Evolutionary conservation across 495 filamentous ascomycete genomes (phyloP).

Genomic region (Penicillium simplicissimum): DNA sequence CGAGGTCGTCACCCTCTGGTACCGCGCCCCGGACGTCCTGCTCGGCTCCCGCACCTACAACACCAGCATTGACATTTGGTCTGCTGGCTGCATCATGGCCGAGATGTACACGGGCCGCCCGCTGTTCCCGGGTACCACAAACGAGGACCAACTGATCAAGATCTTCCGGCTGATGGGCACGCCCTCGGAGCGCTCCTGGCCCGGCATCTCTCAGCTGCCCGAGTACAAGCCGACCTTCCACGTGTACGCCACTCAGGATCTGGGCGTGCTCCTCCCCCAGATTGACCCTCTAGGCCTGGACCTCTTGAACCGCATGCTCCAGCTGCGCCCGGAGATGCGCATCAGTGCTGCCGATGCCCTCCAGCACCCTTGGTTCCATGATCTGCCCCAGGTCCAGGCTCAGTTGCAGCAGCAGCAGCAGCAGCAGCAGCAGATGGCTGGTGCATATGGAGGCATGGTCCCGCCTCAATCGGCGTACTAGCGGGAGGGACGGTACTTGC

Average conservation of each 20-base stretch:
- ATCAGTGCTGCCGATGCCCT: conserved; percentile 83
- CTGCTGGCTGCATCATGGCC: conserved; percentile 96
- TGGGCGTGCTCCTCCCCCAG: conserved; percentile 81
- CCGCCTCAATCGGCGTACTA: conserved; percentile 42
- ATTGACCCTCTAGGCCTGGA: conserved; percentile 86
- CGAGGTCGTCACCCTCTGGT: conserved; percentile 96
- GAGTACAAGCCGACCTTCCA: conserved; percentile 95
- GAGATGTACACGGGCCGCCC: conserved; percentile 96
- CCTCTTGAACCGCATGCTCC: conserved; percentile 84
- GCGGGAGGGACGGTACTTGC: not conserved
- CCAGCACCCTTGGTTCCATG: conserved; percentile 87
- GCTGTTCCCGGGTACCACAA: conserved; percentile 91
- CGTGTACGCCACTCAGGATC: conserved; percentile 91
- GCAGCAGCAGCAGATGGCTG: conserved; percentile 47
- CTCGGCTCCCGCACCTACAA: conserved; percentile 91
- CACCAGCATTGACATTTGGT: conserved; percentile 98
- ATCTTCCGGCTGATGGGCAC: conserved; percentile 98
- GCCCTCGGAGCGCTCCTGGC: conserved; percentile 89
- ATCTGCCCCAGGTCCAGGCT: conserved; percentile 54
- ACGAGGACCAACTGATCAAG: conserved; percentile 91
- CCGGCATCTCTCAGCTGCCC: conserved; percentile 82
- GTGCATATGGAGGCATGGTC: conserved; percentile 44
- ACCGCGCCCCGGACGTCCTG: conserved; percentile 90
- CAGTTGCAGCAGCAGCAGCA: conserved; percentile 52
- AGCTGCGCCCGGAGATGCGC: conserved; percentile 88